phyloP scores from a whole-genome alignment of 2,329 filamentous ascomycete genomes.

The Pyrenophora seminiperda region DNA sequence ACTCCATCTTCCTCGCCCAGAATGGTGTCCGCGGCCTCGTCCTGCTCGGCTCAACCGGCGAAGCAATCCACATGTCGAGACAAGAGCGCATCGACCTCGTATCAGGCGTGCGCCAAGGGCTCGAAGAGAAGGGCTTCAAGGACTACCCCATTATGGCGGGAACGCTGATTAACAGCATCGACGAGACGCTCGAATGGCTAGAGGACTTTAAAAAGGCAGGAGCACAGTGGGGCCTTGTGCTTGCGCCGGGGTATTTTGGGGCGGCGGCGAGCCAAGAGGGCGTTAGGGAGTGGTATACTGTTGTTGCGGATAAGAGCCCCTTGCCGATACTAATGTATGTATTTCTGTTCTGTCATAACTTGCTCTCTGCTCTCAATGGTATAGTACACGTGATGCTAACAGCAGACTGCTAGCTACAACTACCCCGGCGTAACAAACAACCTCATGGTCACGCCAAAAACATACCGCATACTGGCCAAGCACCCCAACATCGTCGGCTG shows the following conservation, averaged over 20 bases:
- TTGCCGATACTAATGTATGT: slow-evolving; percentile 66
- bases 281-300: slow-evolving; percentile 64
- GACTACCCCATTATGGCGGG: slow-evolving; percentile 68
- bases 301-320: slow-evolving; percentile 64
- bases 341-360: too few relatives aligned
- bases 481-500: slow-evolving; percentile 72
- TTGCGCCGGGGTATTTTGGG: slow-evolving; percentile 70
- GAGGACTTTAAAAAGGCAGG: slow-evolving; percentile 62
- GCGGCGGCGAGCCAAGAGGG: slow-evolving; percentile 62
- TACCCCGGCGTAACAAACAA: slow-evolving; percentile 72
- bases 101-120: slow-evolving; percentile 59
- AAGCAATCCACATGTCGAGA: slow-evolving; percentile 66
- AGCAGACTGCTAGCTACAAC: slow-evolving; percentile 57
- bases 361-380: neutral
- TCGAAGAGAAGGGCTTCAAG: slow-evolving; percentile 61
- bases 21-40: slow-evolving; percentile 66
- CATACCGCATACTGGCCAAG: slow-evolving; percentile 62
- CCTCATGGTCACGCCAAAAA: slow-evolving; percentile 62
- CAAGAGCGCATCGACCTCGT: slow-evolving; percentile 63
- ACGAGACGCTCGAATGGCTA: slow-evolving; percentile 65
- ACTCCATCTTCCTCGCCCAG: slow-evolving; percentile 65
- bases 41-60: slow-evolving; percentile 67
- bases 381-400: neutral
- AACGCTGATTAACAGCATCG: slow-evolving; percentile 65
- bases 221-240: slow-evolving; percentile 65